A percentile compares a stretch with the other conserved stretches of the same genome.
These are phyloP conservation scores for Extremus antarcticus DNA, from an alignment of 495 filamentous ascomycete species.

Conservation along the genomic window DNA sequence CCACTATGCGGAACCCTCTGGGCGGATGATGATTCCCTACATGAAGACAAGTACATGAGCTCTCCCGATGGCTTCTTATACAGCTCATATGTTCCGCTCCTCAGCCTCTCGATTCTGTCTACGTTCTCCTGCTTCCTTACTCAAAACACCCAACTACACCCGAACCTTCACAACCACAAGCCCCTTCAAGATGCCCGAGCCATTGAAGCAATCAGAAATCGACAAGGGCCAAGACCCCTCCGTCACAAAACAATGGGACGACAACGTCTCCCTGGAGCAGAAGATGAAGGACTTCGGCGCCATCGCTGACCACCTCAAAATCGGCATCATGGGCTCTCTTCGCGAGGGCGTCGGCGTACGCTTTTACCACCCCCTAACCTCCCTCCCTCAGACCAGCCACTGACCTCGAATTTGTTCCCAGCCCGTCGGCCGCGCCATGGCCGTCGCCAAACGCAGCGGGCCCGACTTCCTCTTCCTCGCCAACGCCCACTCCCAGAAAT, in stretches of 20 bases:
- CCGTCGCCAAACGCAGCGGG: slow-evolving; percentile 32
- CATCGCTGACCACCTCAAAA: slow-evolving; percentile 26
- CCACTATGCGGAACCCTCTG: background rate
- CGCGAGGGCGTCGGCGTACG: slow-evolving; percentile 22
- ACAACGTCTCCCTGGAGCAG: slow-evolving; percentile 20
- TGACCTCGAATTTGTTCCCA: background rate
- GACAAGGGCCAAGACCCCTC: slow-evolving; percentile 26
- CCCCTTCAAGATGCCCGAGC: slow-evolving; percentile 26
- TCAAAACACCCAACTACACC: background rate
- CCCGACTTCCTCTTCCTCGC: slow-evolving; percentile 39
- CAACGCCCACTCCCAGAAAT: slow-evolving; percentile 36
- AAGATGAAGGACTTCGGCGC: slow-evolving; percentile 30
- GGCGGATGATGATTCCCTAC: background rate
- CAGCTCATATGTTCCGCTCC: background rate
- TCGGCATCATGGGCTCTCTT: slow-evolving; percentile 27
- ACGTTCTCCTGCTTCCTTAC: background rate
- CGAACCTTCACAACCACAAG: slow-evolving; percentile 5
- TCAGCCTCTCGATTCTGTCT: background rate
- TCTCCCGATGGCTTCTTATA: too few species aligned
- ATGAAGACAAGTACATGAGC: background rate
- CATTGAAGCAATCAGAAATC: slow-evolving; percentile 22
- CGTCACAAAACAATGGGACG: slow-evolving; percentile 30
- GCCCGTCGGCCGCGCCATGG: slow-evolving; percentile 35
- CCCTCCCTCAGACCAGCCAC: too few species aligned
- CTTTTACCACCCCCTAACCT: background rate